Evolutionary conservation across 2,329 filamentous ascomycete genomes (phyloP).

Genomic region (Talaromyces pinophilus): DNA sequence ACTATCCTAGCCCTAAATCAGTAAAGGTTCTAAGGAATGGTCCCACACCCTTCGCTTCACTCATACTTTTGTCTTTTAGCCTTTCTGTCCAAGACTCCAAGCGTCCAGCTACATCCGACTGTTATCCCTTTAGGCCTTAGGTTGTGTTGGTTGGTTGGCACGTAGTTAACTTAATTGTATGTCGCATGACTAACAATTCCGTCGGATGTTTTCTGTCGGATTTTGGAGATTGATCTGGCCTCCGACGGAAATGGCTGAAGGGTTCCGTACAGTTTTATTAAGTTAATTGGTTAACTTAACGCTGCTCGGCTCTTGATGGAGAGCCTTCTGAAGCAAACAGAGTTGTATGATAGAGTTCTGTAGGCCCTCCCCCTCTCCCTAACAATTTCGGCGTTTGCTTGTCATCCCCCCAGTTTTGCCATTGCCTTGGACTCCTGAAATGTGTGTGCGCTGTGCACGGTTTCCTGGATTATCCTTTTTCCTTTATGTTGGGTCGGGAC

Average conservation of each 20-base stretch:
- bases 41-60: background rate
- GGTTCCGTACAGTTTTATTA: background rate
- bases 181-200: background rate
- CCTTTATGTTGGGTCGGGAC: background rate
- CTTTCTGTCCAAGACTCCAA: too few species aligned
- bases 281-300: background rate
- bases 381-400: background rate
- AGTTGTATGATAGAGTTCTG: background rate
- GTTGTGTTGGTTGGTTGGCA: background rate
- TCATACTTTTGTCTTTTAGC: background rate
- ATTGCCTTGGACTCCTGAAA: background rate
- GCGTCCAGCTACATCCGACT: background rate
- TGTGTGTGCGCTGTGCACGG: background rate
- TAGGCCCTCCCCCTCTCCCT: background rate
- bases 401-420: background rate
- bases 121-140: background rate
- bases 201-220: background rate
- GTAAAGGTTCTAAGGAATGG: background rate
- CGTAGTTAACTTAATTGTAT: background rate
- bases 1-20: background rate
- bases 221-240: background rate
- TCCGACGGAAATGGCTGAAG: slow-evolving; percentile 1
- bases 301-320: background rate
- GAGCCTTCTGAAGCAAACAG: background rate
- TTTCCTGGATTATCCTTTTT: background rate